Conservation (phyloP, 176 grass and related monocot species). For the Neostapfia colusana region DNA sequence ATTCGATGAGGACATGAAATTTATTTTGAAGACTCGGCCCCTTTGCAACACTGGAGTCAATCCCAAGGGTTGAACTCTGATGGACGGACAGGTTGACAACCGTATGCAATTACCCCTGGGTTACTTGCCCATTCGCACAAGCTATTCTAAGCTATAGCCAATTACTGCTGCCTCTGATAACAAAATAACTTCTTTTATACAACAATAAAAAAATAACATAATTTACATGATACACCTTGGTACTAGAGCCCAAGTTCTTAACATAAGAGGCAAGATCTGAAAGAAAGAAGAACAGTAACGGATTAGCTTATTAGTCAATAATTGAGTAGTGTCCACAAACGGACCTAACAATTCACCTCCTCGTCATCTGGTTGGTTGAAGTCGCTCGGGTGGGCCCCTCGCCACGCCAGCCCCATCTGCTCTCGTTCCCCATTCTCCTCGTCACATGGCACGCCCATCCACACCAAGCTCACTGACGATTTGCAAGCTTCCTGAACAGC, state of each 20-base stretch:
- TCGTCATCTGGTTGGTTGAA: neutral
- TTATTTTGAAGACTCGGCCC: too few species aligned
- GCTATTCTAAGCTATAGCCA: neutral
- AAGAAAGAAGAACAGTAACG: neutral
- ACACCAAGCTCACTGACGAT: neutral
- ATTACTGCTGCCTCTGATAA: neutral
- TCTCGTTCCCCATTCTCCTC: constrained; percentile 50
- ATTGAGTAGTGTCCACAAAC: neutral
- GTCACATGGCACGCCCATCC: constrained; percentile 31
- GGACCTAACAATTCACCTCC: neutral
- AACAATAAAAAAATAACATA: neutral
- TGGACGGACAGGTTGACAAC: too few species aligned
- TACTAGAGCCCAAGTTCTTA: too few species aligned
- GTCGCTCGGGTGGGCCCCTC: neutral
- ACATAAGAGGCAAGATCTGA: neutral
- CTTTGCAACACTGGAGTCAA: too few species aligned
- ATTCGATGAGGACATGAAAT: too few species aligned
- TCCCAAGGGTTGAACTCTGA: too few species aligned
- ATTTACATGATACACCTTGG: neutral
- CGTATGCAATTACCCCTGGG: too few species aligned
- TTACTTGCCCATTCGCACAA: too few species aligned
- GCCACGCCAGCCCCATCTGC: neutral
- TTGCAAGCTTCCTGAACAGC: constrained; percentile 1
- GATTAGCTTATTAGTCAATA: neutral
- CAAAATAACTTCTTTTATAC: neutral